phyloP scores from a whole-genome alignment of 1,284 basidiomycete species.

The Cerioporus squamosus region DNA sequence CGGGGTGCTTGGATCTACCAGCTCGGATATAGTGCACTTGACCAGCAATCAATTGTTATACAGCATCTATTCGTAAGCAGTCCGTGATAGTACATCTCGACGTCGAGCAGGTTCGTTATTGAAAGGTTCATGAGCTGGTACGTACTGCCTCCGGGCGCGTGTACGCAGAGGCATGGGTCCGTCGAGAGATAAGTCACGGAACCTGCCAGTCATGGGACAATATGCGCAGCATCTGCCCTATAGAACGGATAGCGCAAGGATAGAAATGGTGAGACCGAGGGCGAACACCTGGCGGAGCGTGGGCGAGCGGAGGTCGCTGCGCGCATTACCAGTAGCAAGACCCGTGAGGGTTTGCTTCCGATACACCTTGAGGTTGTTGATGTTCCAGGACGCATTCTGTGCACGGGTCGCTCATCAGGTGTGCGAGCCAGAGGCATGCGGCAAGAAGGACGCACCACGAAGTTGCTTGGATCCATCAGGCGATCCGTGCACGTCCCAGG shows the following conservation, averaged over 20 bases:
- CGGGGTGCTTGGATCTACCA: too few species aligned
- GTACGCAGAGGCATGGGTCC: background rate
- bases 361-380: constrained; percentile 60
- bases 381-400: constrained; percentile 64
- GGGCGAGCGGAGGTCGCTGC: background rate
- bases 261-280: constrained; percentile 9
- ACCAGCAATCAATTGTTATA: background rate
- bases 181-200: constrained; percentile 1
- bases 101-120: background rate
- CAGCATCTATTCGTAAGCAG: constrained; percentile 7
- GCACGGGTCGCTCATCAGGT: constrained; percentile 7
- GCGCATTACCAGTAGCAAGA: constrained; percentile 28
- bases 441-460: constrained; percentile 49
- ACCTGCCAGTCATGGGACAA: constrained; percentile 5
- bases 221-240: constrained; percentile 8
- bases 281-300: constrained; percentile 10
- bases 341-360: constrained; percentile 44
- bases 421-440: background rate
- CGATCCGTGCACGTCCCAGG: constrained; percentile 71
- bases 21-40: background rate
- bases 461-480: constrained; percentile 71
- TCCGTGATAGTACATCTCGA: constrained; percentile 9
- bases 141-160: constrained; percentile 1
- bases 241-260: constrained; percentile 10
- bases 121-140: background rate